A percentile compares a stretch with the other conserved stretches of the same genome.
Conservation (phyloP, 257 asterid species). For the Ehretia macrophylla region DNA sequence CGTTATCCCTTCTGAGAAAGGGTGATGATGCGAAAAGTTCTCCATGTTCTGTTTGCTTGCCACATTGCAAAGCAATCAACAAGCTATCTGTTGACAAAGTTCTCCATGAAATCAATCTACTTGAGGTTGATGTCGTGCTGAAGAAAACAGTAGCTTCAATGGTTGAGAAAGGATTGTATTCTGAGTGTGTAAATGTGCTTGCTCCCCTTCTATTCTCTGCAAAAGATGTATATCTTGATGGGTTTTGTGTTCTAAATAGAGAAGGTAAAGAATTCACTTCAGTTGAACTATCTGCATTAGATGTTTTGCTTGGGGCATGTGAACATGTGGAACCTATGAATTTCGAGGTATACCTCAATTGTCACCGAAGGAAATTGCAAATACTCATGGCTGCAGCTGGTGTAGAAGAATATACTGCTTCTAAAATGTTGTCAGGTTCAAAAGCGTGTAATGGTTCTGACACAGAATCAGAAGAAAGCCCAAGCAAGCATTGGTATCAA, state of each 20-base stretch:
- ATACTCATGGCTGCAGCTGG: slow-evolving; percentile 69
- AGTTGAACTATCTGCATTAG: slow-evolving; percentile 81
- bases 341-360: slow-evolving; percentile 59
- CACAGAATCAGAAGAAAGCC: slow-evolving; percentile 53
- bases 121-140: slow-evolving; percentile 80
- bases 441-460: slow-evolving; percentile 36
- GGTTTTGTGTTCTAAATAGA: slow-evolving; percentile 39
- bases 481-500: slow-evolving; percentile 47
- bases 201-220: slow-evolving; percentile 67
- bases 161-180: slow-evolving; percentile 68
- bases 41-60: slow-evolving; percentile 48
- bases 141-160: slow-evolving; percentile 60
- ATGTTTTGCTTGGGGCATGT: slow-evolving; percentile 72
- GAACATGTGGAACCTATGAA: slow-evolving; percentile 60
- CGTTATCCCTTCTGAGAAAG: slow-evolving; percentile 54
- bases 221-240: slow-evolving; percentile 56
- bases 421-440: slow-evolving; percentile 35
- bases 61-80: slow-evolving; percentile 69
- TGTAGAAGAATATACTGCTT: slow-evolving; percentile 33
- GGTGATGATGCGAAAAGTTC: slow-evolving; percentile 37
- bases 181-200: slow-evolving; percentile 64
- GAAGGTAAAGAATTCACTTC: slow-evolving; percentile 56
- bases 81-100: slow-evolving; percentile 58
- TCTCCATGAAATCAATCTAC: slow-evolving; percentile 66
- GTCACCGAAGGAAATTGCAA: slow-evolving; percentile 85